Conservation (phyloP, 2,329 filamentous ascomycete species). For the Fusarium concolor region DNA sequence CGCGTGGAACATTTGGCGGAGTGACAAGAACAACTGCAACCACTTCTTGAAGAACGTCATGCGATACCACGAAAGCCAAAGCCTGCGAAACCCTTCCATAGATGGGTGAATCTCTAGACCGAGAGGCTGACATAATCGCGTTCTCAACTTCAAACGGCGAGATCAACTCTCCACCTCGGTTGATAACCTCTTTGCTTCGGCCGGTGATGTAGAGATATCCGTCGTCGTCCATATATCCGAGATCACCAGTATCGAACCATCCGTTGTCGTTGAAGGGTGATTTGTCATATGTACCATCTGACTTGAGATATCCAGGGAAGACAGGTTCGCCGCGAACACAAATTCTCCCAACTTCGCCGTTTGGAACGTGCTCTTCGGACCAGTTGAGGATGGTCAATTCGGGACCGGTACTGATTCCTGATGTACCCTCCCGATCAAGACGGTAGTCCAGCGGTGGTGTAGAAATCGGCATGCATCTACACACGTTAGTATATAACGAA, state of each 20-base stretch:
- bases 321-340: conserved; percentile 13
- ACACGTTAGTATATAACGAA: too few relatives aligned
- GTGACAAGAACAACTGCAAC: background rate
- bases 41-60: conserved; percentile 14
- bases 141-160: conserved; percentile 18
- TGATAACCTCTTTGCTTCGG: conserved; percentile 17
- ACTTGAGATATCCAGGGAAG: background rate
- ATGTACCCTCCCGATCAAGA: conserved; percentile 9
- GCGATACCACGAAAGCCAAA: background rate
- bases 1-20: background rate
- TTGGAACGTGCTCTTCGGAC: background rate
- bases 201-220: conserved; percentile 20
- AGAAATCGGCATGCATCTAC: conserved; percentile 4
- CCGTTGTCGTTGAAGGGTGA: background rate
- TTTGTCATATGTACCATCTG: conserved; percentile 5
- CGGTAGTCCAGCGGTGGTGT: conserved; percentile 6
- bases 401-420: conserved; percentile 13
- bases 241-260: conserved; percentile 10
- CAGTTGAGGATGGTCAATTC: conserved; percentile 11
- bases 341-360: background rate
- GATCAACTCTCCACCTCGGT: conserved; percentile 2
- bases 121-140: conserved; percentile 14
- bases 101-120: background rate
- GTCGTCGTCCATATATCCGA: conserved; percentile 7
- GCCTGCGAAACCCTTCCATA: background rate